Evolutionary conservation across 805 yeast species (phyloP).

Genomic region (Myxozyma vanderwaltii): DNA sequence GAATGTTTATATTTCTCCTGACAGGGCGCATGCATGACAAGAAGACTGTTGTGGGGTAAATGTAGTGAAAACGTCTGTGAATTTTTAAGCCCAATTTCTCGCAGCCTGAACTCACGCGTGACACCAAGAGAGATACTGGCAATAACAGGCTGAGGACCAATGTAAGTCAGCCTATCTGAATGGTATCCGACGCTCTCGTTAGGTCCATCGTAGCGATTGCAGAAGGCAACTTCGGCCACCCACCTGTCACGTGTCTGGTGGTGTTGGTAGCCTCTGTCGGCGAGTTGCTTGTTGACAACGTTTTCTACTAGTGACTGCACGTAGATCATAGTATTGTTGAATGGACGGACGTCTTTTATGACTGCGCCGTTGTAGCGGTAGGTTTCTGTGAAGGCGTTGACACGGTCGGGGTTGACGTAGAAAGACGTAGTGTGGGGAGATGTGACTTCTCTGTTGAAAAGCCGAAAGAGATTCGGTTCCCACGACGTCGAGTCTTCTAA

Average conservation of each 20-base stretch:
- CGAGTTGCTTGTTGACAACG: slow-evolving; percentile 46
- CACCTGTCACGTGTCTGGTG: slow-evolving; percentile 50
- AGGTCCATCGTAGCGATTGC: slow-evolving; percentile 56
- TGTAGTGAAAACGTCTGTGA: slow-evolving; percentile 52
- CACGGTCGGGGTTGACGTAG: slow-evolving; percentile 41
- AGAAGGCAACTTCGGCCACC: slow-evolving; percentile 57
- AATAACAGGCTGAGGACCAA: slow-evolving; percentile 72
- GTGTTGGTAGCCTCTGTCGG: slow-evolving; percentile 42
- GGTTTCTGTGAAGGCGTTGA: slow-evolving; percentile 29
- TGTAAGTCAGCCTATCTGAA: slow-evolving; percentile 68
- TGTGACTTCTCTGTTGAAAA: slow-evolving; percentile 62
- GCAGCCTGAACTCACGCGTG: slow-evolving; percentile 55
- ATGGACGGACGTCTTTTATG: slow-evolving; percentile 41
- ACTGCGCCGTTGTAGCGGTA: slow-evolving; percentile 48
- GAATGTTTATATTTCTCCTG: slow-evolving; percentile 76
- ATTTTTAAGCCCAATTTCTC: slow-evolving; percentile 1
- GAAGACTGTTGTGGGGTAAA: slow-evolving; percentile 68
- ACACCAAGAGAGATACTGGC: slow-evolving; percentile 72
- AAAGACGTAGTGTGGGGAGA: slow-evolving; percentile 58
- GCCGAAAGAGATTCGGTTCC: slow-evolving; percentile 52
- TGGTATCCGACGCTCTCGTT: slow-evolving; percentile 68
- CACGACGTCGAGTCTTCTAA: slow-evolving; percentile 48
- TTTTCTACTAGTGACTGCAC: slow-evolving; percentile 49
- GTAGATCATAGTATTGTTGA: slow-evolving; percentile 47
- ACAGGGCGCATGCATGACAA: slow-evolving; percentile 76